Percentiles rank a stretch among this genome's conserved stretches.
Conservation (phyloP, 2,329 filamentous ascomycete species). For the Exophiala xenobiotica region DNA sequence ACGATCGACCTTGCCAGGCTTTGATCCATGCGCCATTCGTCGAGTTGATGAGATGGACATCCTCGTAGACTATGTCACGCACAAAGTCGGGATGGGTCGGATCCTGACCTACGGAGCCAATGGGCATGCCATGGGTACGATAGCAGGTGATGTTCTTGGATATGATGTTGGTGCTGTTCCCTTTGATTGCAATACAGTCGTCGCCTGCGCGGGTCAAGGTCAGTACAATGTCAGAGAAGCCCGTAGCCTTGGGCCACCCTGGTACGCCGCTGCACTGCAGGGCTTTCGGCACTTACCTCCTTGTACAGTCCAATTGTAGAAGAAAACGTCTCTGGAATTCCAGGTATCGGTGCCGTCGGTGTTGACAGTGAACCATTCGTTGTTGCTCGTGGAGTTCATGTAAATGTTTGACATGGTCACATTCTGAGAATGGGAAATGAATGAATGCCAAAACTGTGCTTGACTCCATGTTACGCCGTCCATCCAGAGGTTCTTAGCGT, state of each 20-base stretch:
- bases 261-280: not conserved
- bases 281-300: slow-evolving; percentile 1
- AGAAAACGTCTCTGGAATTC: slow-evolving; percentile 60
- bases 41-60: slow-evolving; percentile 59
- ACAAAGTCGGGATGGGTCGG: slow-evolving; percentile 63
- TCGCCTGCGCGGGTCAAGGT: slow-evolving; percentile 57
- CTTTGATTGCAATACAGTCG: slow-evolving; percentile 73
- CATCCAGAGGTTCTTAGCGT: slow-evolving; percentile 19
- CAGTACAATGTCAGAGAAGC: not conserved
- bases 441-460: slow-evolving; percentile 62
- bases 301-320: slow-evolving; percentile 64
- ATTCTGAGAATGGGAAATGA: slow-evolving; percentile 65
- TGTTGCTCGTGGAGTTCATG: slow-evolving; percentile 57
- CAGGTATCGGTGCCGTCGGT: slow-evolving; percentile 60
- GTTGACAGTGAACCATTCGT: slow-evolving; percentile 60
- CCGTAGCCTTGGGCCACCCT: too few species aligned
- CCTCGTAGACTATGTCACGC: slow-evolving; percentile 66
- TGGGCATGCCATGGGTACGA: slow-evolving; percentile 69
- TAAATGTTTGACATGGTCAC: slow-evolving; percentile 64
- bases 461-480: slow-evolving; percentile 59
- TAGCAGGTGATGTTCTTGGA: slow-evolving; percentile 67
- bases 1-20: slow-evolving; percentile 64
- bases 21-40: slow-evolving; percentile 70
- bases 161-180: slow-evolving; percentile 67
- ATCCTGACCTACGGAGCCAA: slow-evolving; percentile 72